These are phyloP conservation scores for Colletotrichum lentis DNA, from an alignment of 2,329 filamentous ascomycete species.

Conservation along the genomic window DNA sequence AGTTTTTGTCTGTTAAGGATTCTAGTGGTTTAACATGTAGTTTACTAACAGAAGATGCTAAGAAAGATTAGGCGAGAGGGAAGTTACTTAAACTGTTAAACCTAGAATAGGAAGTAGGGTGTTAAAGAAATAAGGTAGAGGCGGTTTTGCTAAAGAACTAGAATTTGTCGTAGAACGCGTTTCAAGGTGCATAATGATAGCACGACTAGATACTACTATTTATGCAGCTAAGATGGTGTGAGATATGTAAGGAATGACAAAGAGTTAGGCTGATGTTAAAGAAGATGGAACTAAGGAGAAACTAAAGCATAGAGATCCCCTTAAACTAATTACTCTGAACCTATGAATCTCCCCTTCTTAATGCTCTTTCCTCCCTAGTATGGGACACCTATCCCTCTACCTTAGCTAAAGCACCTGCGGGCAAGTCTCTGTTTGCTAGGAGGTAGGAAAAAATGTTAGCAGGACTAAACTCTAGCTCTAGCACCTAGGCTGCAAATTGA, in stretches of 20 bases:
- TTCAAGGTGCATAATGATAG: no score
- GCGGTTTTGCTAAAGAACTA: no score
- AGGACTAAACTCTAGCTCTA: neutral
- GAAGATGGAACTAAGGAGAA: neutral
- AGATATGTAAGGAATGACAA: neutral
- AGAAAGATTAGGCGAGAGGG: constrained; percentile 9
- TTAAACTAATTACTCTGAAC: neutral
- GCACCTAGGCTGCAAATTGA: neutral
- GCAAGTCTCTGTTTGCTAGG: constrained; percentile 4
- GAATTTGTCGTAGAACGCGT: no score
- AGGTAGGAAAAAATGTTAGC: neutral
- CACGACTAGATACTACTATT: no score
- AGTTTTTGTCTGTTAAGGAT: constrained; percentile 2
- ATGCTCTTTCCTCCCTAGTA: neutral
- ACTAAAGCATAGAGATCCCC: neutral
- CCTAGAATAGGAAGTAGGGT: no score
- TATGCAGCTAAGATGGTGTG: neutral
- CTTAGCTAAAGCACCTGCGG: neutral
- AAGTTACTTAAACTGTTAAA: no score
- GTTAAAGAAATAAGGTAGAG: no score
- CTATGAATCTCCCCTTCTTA: neutral
- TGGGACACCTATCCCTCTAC: neutral
- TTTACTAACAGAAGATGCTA: neutral
- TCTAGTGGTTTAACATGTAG: neutral
- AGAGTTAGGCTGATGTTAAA: neutral